Evolutionary conservation across 257 asterid species (phyloP).

Genomic region (Plantago major): DNA sequence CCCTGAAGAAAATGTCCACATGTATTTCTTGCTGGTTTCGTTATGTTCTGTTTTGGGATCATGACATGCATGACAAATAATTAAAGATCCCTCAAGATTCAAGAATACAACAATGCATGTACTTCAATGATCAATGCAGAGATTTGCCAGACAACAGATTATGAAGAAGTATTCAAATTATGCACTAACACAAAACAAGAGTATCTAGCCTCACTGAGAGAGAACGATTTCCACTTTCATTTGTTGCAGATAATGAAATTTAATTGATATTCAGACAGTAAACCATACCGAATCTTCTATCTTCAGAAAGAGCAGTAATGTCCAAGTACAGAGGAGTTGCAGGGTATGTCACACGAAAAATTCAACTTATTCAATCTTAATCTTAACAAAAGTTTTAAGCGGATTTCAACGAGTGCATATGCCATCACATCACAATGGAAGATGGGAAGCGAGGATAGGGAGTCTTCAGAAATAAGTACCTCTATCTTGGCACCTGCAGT

Average conservation of each 20-base stretch:
- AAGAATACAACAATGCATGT: too few relatives aligned
- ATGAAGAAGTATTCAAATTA: too few relatives aligned
- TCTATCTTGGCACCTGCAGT: conserved; percentile 15
- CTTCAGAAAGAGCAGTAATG: conserved; percentile 60
- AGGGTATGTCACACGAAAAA: conserved; percentile 29
- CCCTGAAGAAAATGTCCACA: neutral
- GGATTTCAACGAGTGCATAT: neutral
- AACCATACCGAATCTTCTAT: neutral
- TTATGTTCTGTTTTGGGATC: neutral
- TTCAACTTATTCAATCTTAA: neutral
- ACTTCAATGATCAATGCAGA: neutral
- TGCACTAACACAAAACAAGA: conserved; percentile 49
- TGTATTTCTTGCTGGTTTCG: neutral
- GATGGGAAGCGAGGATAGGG: neutral
- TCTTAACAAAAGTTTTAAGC: neutral
- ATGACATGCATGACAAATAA: neutral
- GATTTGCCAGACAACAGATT: conserved; percentile 33
- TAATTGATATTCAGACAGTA: neutral
- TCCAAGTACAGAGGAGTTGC: too few relatives aligned
- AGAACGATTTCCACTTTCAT: conserved; percentile 20
- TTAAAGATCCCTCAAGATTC: neutral
- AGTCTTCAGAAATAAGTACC: conserved; percentile 1
- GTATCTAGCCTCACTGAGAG: conserved; percentile 49
- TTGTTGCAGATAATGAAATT: neutral
- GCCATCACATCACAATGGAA: conserved; percentile 5